Conservation (phyloP, 208 protist species). For the Leishmania tarentolae region DNA sequence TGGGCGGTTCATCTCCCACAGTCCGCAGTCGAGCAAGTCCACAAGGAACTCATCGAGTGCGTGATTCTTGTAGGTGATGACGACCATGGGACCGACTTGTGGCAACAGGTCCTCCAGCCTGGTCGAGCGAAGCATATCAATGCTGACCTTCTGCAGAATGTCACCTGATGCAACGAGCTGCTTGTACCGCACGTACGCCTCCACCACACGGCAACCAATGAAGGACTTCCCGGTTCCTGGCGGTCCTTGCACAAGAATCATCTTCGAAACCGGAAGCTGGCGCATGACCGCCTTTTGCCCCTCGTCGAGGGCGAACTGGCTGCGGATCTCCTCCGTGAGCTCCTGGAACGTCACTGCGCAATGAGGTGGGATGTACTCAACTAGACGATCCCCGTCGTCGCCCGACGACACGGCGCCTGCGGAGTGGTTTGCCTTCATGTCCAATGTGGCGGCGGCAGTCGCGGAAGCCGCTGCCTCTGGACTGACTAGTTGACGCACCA, state of each 20-base stretch:
- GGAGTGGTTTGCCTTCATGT: neutral
- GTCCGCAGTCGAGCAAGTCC: slow-evolving; percentile 70
- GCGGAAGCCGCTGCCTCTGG: slow-evolving; percentile 14
- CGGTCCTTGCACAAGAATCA: slow-evolving; percentile 93
- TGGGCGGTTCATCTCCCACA: slow-evolving; percentile 73
- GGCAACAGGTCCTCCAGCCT: slow-evolving; percentile 63
- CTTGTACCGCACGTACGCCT: slow-evolving; percentile 90
- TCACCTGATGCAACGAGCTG: slow-evolving; percentile 84
- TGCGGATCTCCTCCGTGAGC: slow-evolving; percentile 62
- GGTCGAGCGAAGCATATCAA: slow-evolving; percentile 62
- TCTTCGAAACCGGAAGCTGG: slow-evolving; percentile 57
- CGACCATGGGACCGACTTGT: slow-evolving; percentile 84
- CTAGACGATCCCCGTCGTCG: slow-evolving; percentile 22
- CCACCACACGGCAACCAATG: slow-evolving; percentile 91
- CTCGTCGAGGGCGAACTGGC: slow-evolving; percentile 66
- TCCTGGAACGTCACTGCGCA: slow-evolving; percentile 78
- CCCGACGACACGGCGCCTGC: neutral
- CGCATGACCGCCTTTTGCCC: slow-evolving; percentile 82
- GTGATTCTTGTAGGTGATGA: slow-evolving; percentile 96
- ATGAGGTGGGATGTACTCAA: slow-evolving; percentile 81
- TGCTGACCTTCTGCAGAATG: slow-evolving; percentile 85
- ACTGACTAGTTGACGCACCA: slow-evolving; percentile 53
- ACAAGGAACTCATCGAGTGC: slow-evolving; percentile 94
- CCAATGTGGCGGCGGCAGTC: slow-evolving; percentile 6
- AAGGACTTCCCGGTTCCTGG: slow-evolving; percentile 96